These are phyloP conservation scores for Eucalyptus tenuipes DNA, from an alignment of 345 rosid genomes.

Conservation along the genomic window DNA sequence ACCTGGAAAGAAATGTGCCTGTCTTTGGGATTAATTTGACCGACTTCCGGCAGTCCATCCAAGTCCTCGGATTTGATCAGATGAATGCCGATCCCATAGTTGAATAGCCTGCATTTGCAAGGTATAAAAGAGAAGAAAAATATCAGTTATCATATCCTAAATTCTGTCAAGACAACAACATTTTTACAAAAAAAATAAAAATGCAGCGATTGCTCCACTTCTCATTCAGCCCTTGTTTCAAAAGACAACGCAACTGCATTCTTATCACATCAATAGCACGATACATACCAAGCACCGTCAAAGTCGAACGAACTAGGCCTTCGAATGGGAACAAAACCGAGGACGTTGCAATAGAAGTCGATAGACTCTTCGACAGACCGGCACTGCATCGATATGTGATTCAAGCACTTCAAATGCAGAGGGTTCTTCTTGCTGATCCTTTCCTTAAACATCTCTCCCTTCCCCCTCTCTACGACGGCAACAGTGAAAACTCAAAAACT, in stretches of 20 bases:
- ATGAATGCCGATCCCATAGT: conserved; percentile 59
- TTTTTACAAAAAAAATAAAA: background rate
- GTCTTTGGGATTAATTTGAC: conserved; percentile 49
- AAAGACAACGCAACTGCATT: background rate
- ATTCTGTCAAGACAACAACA: background rate
- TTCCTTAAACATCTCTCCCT: background rate
- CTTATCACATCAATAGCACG: background rate
- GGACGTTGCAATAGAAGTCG: conserved; percentile 48
- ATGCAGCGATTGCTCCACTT: background rate
- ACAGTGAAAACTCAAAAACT: background rate
- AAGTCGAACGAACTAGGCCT: conserved; percentile 53
- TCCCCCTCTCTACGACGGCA: background rate
- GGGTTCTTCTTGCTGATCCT: conserved; percentile 9
- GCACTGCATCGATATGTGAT: conserved; percentile 63
- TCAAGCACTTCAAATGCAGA: conserved; percentile 46
- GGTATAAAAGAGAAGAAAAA: background rate
- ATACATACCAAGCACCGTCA: conserved; percentile 61
- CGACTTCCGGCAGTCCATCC: conserved; percentile 26
- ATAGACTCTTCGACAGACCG: conserved; percentile 52
- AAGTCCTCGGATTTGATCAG: conserved; percentile 44
- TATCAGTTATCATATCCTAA: background rate
- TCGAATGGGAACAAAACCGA: conserved; percentile 59
- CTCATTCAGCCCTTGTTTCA: background rate
- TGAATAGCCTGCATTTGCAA: conserved; percentile 38
- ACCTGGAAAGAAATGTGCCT: conserved; percentile 79